Percentiles rank a stretch among this genome's conserved stretches.
phyloP scores from a whole-genome alignment of 129 eudicot species.

The Flaveria ramosissima region DNA sequence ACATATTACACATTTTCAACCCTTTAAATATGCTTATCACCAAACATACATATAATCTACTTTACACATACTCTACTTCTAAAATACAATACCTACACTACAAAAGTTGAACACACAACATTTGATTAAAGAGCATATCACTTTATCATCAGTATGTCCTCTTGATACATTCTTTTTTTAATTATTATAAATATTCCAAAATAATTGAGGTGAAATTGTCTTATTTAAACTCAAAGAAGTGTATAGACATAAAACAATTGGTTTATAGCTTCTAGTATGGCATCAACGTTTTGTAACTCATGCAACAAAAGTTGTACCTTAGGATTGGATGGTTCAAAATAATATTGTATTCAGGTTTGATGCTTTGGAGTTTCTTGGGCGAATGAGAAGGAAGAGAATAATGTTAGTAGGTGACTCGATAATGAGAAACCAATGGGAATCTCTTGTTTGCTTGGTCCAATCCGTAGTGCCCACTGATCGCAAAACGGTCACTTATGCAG shows the following conservation, averaged over 20 bases:
- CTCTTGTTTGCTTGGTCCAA: slow-evolving; percentile 80
- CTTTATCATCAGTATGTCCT: too few species aligned
- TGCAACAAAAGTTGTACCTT: slow-evolving; percentile 1
- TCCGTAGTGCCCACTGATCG: slow-evolving; percentile 71
- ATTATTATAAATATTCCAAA: too few species aligned
- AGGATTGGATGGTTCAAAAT: neutral
- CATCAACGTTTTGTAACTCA: neutral
- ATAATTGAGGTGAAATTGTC: too few species aligned
- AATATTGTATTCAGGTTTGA: slow-evolving; percentile 58
- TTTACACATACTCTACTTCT: too few species aligned
- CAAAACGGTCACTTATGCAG: slow-evolving; percentile 68
- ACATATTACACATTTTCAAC: too few species aligned
- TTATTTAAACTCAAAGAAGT: neutral
- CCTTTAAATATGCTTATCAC: too few species aligned
- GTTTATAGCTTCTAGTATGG: neutral
- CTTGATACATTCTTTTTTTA: too few species aligned
- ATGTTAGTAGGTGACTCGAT: slow-evolving; percentile 92
- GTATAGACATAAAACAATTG: neutral
- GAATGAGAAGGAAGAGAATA: slow-evolving; percentile 83
- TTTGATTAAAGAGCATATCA: too few species aligned
- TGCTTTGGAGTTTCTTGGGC: slow-evolving; percentile 83
- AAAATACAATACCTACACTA: too few species aligned
- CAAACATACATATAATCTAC: too few species aligned
- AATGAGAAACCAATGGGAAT: slow-evolving; percentile 96
- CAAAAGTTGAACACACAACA: too few species aligned